Conservation (phyloP, 345 rosid species). For the Arabidopsis thaliana region TAIR10.1 NC_003076.8:5037001-5037500, state of each 20-base stretch:
- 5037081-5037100: slow-evolving; percentile 16
- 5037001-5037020: not conserved
- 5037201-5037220: slow-evolving; percentile 5
- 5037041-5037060: not conserved
- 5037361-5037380: not conserved
- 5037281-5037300: slow-evolving; percentile 78
- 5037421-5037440: slow-evolving; percentile 60
- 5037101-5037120: not conserved
- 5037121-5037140: slow-evolving; percentile 11
- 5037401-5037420: slow-evolving; percentile 59
- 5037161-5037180: slow-evolving; percentile 13
- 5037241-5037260: slow-evolving; percentile 54
- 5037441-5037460: slow-evolving; percentile 74
- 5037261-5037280: slow-evolving; percentile 88
- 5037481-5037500: slow-evolving; percentile 82
- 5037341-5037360: not conserved
- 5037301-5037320: slow-evolving; percentile 74
- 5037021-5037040: not conserved
- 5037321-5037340: not conserved
- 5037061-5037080: slow-evolving; percentile 12
- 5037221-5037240: slow-evolving; percentile 5
- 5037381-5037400: not conserved
- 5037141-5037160: slow-evolving; percentile 11
- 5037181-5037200: not conserved
- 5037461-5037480: slow-evolving; percentile 79